Evolutionary conservation across 2,329 filamentous ascomycete species (phyloP).

Genomic region (Phyllosticta citribraziliensis): DNA sequence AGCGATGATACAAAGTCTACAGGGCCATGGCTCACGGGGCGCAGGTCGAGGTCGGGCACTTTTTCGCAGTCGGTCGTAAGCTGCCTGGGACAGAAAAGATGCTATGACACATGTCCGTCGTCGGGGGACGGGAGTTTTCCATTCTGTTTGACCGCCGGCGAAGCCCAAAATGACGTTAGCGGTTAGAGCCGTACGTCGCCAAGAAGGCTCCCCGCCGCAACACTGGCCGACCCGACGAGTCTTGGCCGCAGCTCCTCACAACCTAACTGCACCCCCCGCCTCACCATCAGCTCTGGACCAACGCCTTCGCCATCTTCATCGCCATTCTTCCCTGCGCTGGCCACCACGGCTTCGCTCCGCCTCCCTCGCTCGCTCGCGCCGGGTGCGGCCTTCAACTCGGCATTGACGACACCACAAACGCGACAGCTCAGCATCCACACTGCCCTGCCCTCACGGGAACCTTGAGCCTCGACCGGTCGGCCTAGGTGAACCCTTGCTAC

Average conservation of each 20-base stretch:
- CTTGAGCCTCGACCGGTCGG: not conserved
- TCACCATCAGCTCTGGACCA: not conserved
- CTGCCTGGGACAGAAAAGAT: not conserved
- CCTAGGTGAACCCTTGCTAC: not conserved
- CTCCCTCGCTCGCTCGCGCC: not conserved
- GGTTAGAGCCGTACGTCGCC: not conserved
- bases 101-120: conserved; percentile 7
- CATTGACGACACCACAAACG: not conserved
- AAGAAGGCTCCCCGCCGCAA: not conserved
- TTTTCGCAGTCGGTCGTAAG: not conserved
- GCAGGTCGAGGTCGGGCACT: not conserved
- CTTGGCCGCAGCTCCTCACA: not conserved
- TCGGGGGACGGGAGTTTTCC: not conserved
- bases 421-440: not conserved
- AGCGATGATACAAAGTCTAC: not conserved
- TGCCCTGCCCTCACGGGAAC: not conserved
- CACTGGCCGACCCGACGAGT: not conserved
- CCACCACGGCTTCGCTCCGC: not conserved
- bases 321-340: not conserved
- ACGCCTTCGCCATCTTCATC: not conserved
- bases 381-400: not conserved
- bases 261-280: not conserved
- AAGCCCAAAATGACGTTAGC: not conserved
- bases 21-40: not conserved
- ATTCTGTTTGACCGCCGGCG: not conserved